Base-by-base conservation (phyloP, 2,329 filamentous ascomycete species). In the Neocucurbitaria cava region DNA sequence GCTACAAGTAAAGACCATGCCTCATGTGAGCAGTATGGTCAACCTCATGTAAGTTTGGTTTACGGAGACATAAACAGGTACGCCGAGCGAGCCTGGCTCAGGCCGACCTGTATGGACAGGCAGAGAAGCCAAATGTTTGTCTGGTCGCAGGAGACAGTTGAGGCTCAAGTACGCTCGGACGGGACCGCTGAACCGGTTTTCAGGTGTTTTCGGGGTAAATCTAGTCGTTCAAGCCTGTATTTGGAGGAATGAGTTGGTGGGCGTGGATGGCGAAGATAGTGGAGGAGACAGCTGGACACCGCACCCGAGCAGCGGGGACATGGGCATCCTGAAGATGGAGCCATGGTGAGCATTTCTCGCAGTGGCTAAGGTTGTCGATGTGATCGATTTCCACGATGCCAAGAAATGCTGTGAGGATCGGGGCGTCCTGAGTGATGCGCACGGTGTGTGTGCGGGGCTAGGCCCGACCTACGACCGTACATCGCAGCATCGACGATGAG, bases 311-410 rank as follows among this genome's bases (percentile, higher is more conserved):
- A 54, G 54, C 52, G 49, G 53, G 48, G 55, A 44, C 40, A 24
- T 26, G 39, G 49, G 54, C 13, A 20, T 31, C 40, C 21, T 38
- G 49, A 31, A 38, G 24, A 20, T 44, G 11, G 33, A 42, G 53
- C 59, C 61, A 66, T 65, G 58, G 42, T 59, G 59, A 45, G 43
- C 23, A 56, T 54, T 46, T 61, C 52, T 46, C 50, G 50, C 55
- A 41, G 48, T 38, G 35, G 33, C 39, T 30, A 49, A 39, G 24
- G 51, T 23, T 41, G 49, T 51, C 60, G 58, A 65, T 57, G 53
- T 50, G 24, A 46, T 56, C 52, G 59, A 60, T 64, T 60, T 44
- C 51, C 24, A 51, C 42, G 36, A 42, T 54, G 61, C 63, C 64
- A 58, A 68, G 59, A 47, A 26, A 21, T 10, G 46, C 20, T 47